phyloP scores from a whole-genome alignment of 495 filamentous ascomycete genomes.

The Penicillium soppii region DNA sequence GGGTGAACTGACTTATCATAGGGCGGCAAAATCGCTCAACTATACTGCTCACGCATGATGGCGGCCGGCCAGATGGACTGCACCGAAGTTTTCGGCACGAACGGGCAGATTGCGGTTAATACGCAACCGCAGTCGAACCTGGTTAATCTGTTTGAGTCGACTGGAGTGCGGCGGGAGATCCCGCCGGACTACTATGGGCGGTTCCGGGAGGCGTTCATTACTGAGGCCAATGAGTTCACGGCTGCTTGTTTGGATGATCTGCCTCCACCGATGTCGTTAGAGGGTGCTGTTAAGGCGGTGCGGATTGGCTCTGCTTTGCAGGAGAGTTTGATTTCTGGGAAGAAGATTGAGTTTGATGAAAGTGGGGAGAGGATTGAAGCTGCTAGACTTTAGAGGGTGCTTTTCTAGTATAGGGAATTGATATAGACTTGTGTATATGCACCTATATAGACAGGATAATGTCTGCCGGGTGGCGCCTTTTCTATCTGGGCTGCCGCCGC shows the following conservation, averaged over 20 bases:
- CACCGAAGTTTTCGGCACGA: slow-evolving; percentile 63
- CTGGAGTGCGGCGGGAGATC: slow-evolving; percentile 3
- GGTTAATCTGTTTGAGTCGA: slow-evolving; percentile 33
- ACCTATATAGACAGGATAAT: no score
- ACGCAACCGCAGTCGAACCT: slow-evolving; percentile 41
- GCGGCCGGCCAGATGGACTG: slow-evolving; percentile 62
- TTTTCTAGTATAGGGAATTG: no score
- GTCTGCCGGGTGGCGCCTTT: no score
- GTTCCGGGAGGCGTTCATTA: slow-evolving; percentile 14
- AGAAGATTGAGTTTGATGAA: slow-evolving; percentile 46
- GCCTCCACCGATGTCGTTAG: slow-evolving; percentile 43
- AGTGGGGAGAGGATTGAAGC: background rate
- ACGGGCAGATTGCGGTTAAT: slow-evolving; percentile 58
- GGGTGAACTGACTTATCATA: background rate
- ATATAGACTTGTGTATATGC: no score
- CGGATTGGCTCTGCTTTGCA: slow-evolving; percentile 51
- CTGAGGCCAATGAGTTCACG: slow-evolving; percentile 29
- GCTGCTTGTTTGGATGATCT: slow-evolving; percentile 43
- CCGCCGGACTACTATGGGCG: slow-evolving; percentile 3
- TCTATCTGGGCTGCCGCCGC: no score
- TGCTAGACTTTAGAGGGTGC: background rate
- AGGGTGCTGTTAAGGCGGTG: slow-evolving; percentile 46
- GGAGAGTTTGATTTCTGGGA: slow-evolving; percentile 45
- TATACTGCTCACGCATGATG: slow-evolving; percentile 63
- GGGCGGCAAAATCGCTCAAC: slow-evolving; percentile 57